Evolutionary conservation across 2,329 filamentous ascomycete genomes (phyloP).

Genomic region (Monosporascus sp.): DNA sequence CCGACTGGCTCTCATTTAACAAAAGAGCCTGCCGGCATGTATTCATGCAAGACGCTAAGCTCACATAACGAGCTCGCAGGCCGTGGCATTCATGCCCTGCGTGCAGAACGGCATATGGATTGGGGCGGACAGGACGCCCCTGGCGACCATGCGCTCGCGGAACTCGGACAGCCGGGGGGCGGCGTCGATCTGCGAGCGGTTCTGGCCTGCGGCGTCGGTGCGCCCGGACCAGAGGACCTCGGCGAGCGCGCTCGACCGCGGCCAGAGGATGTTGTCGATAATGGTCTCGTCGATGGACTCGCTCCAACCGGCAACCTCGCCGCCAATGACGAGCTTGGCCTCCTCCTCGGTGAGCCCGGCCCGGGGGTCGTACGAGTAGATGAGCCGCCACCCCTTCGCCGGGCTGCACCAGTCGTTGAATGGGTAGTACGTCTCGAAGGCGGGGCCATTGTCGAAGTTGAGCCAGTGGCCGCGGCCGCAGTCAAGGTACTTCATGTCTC

Average conservation of each 20-base stretch:
- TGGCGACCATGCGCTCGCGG: constrained; percentile 67
- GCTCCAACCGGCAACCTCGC: constrained; percentile 76
- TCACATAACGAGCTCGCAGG: constrained; percentile 29
- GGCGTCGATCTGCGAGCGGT: constrained; percentile 66
- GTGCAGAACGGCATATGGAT: constrained; percentile 72
- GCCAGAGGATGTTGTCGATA: constrained; percentile 74
- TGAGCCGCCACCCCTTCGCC: constrained; percentile 72
- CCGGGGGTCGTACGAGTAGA: constrained; percentile 76
- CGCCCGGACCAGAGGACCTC: constrained; percentile 78
- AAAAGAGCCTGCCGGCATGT: no score
- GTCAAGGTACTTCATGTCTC: constrained; percentile 62
- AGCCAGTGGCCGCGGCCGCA: constrained; percentile 78
- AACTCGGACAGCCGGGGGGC: constrained; percentile 67
- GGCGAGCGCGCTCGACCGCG: constrained; percentile 65
- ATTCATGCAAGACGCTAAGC: no score
- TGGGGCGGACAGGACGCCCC: constrained; percentile 58
- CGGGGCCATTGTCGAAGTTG: constrained; percentile 56
- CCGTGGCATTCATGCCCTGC: constrained; percentile 49
- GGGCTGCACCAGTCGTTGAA: constrained; percentile 80
- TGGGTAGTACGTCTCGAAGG: constrained; percentile 53
- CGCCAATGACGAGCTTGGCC: constrained; percentile 68
- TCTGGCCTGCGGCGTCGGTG: constrained; percentile 59
- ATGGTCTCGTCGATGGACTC: constrained; percentile 75
- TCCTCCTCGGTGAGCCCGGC: constrained; percentile 55
- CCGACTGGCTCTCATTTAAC: no score